A percentile compares a stretch with the other conserved stretches of the same genome.
phyloP scores from a whole-genome alignment of 2,329 filamentous ascomycete species.

The Thielaviopsis euricoi region DNA sequence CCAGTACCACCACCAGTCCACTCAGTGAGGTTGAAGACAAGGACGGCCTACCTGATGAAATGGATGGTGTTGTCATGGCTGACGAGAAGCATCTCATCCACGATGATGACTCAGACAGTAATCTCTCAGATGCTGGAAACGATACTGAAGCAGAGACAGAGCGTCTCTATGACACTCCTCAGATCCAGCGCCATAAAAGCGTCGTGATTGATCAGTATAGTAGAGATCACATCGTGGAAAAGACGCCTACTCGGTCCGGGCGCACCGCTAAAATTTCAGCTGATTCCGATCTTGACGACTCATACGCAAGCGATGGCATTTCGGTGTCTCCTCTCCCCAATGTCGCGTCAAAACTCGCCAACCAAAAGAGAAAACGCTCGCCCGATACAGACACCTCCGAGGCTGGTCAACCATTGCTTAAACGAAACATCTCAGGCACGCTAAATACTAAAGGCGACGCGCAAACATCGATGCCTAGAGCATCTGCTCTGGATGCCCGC shows the following conservation, averaged over 20 bases:
- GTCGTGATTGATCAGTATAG: constrained; percentile 41
- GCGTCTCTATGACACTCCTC: constrained; percentile 76
- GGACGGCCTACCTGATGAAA: constrained; percentile 52
- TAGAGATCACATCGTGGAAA: constrained; percentile 35
- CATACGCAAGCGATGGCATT: constrained; percentile 8
- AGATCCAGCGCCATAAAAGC: constrained; percentile 44
- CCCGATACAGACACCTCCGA: constrained; percentile 28
- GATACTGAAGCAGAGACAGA: constrained; percentile 87
- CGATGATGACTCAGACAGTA: constrained; percentile 27
- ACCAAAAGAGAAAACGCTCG: constrained; percentile 36
- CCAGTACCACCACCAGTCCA: constrained; percentile 71
- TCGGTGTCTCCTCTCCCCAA: constrained; percentile 8
- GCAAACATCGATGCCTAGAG: constrained; percentile 15
- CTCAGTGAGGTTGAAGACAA: constrained; percentile 82
- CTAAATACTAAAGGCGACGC: constrained; percentile 1
- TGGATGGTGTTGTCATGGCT: constrained; percentile 39
- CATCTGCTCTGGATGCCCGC: not conserved
- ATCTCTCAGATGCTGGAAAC: constrained; percentile 41
- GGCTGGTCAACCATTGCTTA: constrained; percentile 32
- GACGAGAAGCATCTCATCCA: constrained; percentile 17
- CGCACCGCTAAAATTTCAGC: constrained; percentile 2
- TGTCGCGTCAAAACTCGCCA: constrained; percentile 15
- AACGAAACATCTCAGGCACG: constrained; percentile 31
- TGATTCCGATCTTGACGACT: constrained; percentile 10
- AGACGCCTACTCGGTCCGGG: constrained; percentile 42